A percentile compares a stretch with the other conserved stretches of the same genome.
phyloP scores from a whole-genome alignment of 208 protist genomes.

The Sergeia podlipaevii region DNA sequence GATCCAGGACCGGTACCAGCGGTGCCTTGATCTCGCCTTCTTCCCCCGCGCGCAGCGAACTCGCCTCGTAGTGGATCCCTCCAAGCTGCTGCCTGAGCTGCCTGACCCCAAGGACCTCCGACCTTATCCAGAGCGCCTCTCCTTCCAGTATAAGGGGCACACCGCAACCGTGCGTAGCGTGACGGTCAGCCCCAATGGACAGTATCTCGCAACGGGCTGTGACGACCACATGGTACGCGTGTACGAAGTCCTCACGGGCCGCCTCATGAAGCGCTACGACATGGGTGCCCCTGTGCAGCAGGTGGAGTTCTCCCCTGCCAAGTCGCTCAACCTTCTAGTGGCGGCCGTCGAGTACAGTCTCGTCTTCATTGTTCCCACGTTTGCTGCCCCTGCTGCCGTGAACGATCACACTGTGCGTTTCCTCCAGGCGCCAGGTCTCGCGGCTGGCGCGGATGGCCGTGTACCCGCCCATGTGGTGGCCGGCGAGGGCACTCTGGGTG shows the following conservation, averaged over 20 bases:
- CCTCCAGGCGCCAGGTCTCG: slow-evolving; percentile 64
- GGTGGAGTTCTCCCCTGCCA: slow-evolving; percentile 95
- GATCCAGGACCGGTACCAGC: slow-evolving; percentile 98
- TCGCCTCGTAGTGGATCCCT: slow-evolving; percentile 91
- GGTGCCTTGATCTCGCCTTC: slow-evolving; percentile 99
- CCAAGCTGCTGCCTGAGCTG: slow-evolving; percentile 97
- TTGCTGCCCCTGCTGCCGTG: slow-evolving; percentile 69
- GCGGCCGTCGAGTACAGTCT: slow-evolving; percentile 86
- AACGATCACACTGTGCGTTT: slow-evolving; percentile 90
- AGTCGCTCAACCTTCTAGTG: slow-evolving; percentile 86
- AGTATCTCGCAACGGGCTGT: slow-evolving; percentile 96
- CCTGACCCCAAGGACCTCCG: slow-evolving; percentile 97
- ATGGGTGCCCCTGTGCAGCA: slow-evolving; percentile 84
- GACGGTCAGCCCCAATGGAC: slow-evolving; percentile 94
- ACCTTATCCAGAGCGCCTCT: slow-evolving; percentile 98
- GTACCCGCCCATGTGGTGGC: slow-evolving; percentile 19
- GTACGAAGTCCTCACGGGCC: slow-evolving; percentile 97
- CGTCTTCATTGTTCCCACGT: slow-evolving; percentile 86
- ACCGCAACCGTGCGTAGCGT: slow-evolving; percentile 92
- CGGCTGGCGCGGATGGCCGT: slow-evolving; percentile 18
- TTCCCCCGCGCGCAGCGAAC: slow-evolving; percentile 93
- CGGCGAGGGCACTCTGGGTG: slow-evolving; percentile 58
- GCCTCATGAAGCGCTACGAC: slow-evolving; percentile 93
- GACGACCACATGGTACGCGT: slow-evolving; percentile 97
- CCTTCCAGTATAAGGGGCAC: slow-evolving; percentile 96